Evolutionary conservation across 768 basidiomycete genomes (phyloP).

Genomic region (Cyathus striatus): DNA sequence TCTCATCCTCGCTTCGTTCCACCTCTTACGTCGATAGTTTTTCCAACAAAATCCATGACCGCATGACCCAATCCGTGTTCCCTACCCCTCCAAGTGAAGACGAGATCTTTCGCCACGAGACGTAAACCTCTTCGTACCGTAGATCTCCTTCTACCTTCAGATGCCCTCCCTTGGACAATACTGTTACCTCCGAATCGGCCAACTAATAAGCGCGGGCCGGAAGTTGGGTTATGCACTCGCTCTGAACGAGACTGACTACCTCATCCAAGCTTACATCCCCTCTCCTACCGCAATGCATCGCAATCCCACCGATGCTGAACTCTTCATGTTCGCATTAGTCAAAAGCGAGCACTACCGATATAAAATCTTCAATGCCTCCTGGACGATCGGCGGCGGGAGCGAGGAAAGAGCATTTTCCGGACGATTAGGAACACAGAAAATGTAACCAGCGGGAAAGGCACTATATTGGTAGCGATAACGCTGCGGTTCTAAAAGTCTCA

Average conservation of each 20-base stretch:
- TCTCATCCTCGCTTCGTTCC: slow-evolving; percentile 32
- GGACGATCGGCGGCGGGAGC: slow-evolving; percentile 80
- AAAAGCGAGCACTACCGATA: slow-evolving; percentile 99
- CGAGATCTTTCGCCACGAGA: slow-evolving; percentile 52
- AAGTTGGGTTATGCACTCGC: slow-evolving; percentile 88
- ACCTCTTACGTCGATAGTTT: slow-evolving; percentile 47
- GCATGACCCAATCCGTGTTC: slow-evolving; percentile 89
- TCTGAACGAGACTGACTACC: slow-evolving; percentile 85
- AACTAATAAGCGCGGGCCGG: slow-evolving; percentile 73
- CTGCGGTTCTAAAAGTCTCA: slow-evolving; percentile 82
- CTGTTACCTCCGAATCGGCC: slow-evolving; percentile 29
- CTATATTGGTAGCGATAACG: slow-evolving; percentile 96
- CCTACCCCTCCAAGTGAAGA: slow-evolving; percentile 52
- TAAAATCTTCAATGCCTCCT: slow-evolving; percentile 98
- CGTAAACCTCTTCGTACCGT: slow-evolving; percentile 67
- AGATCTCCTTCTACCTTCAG: too few relatives aligned
- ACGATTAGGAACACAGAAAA: slow-evolving; percentile 98
- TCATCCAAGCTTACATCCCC: slow-evolving; percentile 83
- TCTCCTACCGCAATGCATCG: slow-evolving; percentile 62
- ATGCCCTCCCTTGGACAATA: too few relatives aligned
- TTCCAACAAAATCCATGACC: slow-evolving; percentile 79
- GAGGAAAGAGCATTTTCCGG: slow-evolving; percentile 72
- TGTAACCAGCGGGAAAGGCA: slow-evolving; percentile 63
- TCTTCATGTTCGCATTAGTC: slow-evolving; percentile 99
- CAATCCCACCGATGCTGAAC: slow-evolving; percentile 93